A percentile compares a stretch with the other conserved stretches of the same genome.
phyloP scores from a whole-genome alignment of 2,329 filamentous ascomycete genomes.

The Aureobasidium subglaciale region DNA sequence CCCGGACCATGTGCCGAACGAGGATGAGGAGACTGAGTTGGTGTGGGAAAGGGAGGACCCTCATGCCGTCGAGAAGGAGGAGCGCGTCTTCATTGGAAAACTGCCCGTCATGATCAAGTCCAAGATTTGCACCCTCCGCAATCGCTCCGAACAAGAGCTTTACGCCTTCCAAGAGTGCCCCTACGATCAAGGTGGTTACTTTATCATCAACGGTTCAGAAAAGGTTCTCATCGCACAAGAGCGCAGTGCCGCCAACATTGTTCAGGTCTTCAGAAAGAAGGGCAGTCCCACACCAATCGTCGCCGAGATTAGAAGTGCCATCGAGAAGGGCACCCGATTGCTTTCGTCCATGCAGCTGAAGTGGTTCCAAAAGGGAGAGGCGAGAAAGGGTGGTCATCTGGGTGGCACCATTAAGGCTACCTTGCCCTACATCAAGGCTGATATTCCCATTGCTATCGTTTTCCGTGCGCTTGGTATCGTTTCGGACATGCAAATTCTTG shows the following conservation, averaged over 20 bases:
- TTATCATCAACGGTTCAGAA: slow-evolving; percentile 98
- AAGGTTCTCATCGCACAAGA: slow-evolving; percentile 98
- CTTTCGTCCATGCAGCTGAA: slow-evolving; percentile 92
- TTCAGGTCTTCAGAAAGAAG: slow-evolving; percentile 98
- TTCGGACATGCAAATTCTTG: slow-evolving; percentile 94
- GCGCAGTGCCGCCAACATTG: slow-evolving; percentile 94
- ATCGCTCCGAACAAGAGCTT: slow-evolving; percentile 74
- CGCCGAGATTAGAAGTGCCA: slow-evolving; percentile 90
- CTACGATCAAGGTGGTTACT: slow-evolving; percentile 97
- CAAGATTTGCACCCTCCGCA: slow-evolving; percentile 83
- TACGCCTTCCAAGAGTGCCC: slow-evolving; percentile 94
- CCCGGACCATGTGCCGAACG: slow-evolving; percentile 39
- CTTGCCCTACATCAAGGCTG: slow-evolving; percentile 86
- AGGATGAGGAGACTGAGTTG: slow-evolving; percentile 38
- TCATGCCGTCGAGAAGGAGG: slow-evolving; percentile 41
- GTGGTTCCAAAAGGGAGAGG: slow-evolving; percentile 77
- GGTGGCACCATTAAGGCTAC: slow-evolving; percentile 86
- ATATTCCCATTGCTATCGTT: slow-evolving; percentile 89
- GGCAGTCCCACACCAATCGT: slow-evolving; percentile 90
- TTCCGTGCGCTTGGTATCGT: slow-evolving; percentile 94
- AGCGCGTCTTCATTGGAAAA: slow-evolving; percentile 86
- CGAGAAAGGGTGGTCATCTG: slow-evolving; percentile 63
- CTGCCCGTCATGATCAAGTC: slow-evolving; percentile 98
- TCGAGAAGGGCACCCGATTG: slow-evolving; percentile 90
- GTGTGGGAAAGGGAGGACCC: slow-evolving; percentile 39